Evolutionary conservation across 2,329 filamentous ascomycete genomes (phyloP).

Genomic region (Coccinonectria pachysandricola): DNA sequence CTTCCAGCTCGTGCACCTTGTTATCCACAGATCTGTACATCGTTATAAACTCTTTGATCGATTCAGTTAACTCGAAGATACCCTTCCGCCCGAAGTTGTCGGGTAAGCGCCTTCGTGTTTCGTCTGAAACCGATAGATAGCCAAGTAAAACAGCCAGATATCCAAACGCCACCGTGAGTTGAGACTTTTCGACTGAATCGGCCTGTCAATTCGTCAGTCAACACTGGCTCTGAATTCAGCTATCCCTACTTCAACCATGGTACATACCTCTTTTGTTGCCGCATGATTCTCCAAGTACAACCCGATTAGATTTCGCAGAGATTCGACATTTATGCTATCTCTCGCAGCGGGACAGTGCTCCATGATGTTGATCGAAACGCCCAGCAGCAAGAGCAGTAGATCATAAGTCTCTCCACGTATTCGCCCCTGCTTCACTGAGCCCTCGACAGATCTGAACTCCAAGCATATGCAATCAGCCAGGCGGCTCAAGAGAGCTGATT

Average conservation of each 20-base stretch:
- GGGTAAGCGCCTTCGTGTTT: no score
- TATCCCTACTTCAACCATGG: no score
- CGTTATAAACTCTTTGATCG: constrained; percentile 44
- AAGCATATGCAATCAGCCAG: constrained; percentile 41
- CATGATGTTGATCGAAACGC: constrained; percentile 77
- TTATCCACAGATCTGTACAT: constrained; percentile 41
- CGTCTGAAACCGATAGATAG: constrained; percentile 69
- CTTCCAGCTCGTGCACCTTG: constrained; percentile 29
- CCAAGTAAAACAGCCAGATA: constrained; percentile 79
- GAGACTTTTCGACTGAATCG: constrained; percentile 62
- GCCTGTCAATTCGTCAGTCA: constrained; percentile 36
- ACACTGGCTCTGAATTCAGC: no score
- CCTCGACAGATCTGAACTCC: constrained; percentile 38
- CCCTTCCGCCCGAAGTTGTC: no score
- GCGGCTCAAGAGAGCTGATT: constrained; percentile 41
- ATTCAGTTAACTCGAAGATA: constrained; percentile 36
- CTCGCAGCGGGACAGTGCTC: constrained; percentile 63
- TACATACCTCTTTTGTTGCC: constrained; percentile 56
- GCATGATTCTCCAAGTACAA: constrained; percentile 60
- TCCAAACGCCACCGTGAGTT: constrained; percentile 73
- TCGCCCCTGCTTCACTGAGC: constrained; percentile 37
- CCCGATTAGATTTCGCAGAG: constrained; percentile 49
- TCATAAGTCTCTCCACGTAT: constrained; percentile 48
- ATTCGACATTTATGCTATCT: constrained; percentile 23
- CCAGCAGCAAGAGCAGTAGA: constrained; percentile 65